A percentile compares a stretch with the other conserved stretches of the same genome.
phyloP scores from a whole-genome alignment of 2,329 filamentous ascomycete species.

The Scortechinia acanthostroma region DNA sequence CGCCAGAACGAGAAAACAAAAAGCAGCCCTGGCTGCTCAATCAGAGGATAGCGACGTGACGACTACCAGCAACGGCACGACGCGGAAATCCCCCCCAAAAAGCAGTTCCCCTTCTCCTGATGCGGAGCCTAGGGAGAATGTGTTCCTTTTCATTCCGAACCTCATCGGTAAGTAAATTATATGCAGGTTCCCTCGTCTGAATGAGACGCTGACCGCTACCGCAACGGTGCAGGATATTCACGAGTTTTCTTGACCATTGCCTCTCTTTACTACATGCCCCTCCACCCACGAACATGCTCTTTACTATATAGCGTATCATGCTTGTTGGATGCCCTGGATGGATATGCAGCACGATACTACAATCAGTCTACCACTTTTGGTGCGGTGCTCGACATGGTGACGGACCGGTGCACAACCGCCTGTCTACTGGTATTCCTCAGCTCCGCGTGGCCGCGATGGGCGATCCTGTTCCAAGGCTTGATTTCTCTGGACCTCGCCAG shows the following conservation, averaged over 20 bases:
- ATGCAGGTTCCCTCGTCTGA: too few species aligned
- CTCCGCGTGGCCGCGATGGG: slow-evolving; percentile 88
- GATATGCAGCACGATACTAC: slow-evolving; percentile 78
- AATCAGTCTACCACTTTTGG: slow-evolving; percentile 93
- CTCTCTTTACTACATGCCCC: slow-evolving; percentile 97
- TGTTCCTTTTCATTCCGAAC: slow-evolving; percentile 38
- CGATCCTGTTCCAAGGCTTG: slow-evolving; percentile 86
- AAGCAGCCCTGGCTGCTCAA: not conserved
- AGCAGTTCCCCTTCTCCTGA: slow-evolving; percentile 4
- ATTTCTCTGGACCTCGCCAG: slow-evolving; percentile 89
- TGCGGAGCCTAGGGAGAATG: slow-evolving; percentile 28
- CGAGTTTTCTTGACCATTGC: slow-evolving; percentile 77
- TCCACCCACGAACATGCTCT: slow-evolving; percentile 93
- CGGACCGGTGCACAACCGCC: slow-evolving; percentile 91
- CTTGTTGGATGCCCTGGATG: slow-evolving; percentile 89
- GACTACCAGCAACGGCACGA: not conserved
- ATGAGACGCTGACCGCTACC: too few species aligned
- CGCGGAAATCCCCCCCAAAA: not conserved
- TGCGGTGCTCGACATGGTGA: slow-evolving; percentile 97
- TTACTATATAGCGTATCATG: slow-evolving; percentile 88
- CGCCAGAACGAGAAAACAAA: not conserved
- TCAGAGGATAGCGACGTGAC: not conserved
- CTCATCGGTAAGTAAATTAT: slow-evolving; percentile 35
- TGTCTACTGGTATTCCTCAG: slow-evolving; percentile 91
- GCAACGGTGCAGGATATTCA: slow-evolving; percentile 59